Base-by-base conservation (phyloP, 176 grass and related monocot genomes). In the Ananas comosus region DNA sequence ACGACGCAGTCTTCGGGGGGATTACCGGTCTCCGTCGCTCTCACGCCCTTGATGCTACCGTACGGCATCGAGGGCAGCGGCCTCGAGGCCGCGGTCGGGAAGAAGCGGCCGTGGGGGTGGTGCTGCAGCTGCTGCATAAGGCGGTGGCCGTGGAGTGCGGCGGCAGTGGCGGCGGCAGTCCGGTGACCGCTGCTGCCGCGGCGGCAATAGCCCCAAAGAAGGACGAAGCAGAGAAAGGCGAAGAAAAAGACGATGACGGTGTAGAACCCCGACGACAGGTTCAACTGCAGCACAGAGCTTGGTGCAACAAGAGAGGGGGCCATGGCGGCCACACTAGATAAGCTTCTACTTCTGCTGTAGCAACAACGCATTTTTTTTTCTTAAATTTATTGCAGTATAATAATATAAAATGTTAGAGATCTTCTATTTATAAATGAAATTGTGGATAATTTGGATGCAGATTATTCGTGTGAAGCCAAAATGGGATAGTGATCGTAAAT, bases 1-100 rank as follows among this genome's bases (percentile, higher is more conserved):
- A 91, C 63, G 21, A 72, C 78, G 70, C 85, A 91, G 58, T 91
- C 88, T 64, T 76, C 76, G 10, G 63, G 70, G n/a, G 25, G 48
- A 27, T 27, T 27, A 27, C 25, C 25, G 17, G 56, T 82, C 59
- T 64, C 73, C 19, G 14, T 25, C 5, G 51, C 78, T 11, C 10
- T 25, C 27, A 16, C 72, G 23, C 9, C 64, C 25, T 27, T 27
- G 18, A 67, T 61, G 25, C 9, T 13, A 0, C 64, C 49, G 74
- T 87, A 91, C 48, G 70, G 22, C 19, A 80, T 28, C 24, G 70
- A 42, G 16, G 88, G 81, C 29, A 87, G 88, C n/a, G 72, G 24
- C 3, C 17, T 28, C 61, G 13, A 48, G 33, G 2, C 49, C 64
- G 63, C 51, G 74, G 64, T 22, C 18, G 24, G 1, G 21, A 70